Evolutionary conservation across 345 rosid genomes (phyloP).

Genomic region (Stellera chamaejasme): DNA sequence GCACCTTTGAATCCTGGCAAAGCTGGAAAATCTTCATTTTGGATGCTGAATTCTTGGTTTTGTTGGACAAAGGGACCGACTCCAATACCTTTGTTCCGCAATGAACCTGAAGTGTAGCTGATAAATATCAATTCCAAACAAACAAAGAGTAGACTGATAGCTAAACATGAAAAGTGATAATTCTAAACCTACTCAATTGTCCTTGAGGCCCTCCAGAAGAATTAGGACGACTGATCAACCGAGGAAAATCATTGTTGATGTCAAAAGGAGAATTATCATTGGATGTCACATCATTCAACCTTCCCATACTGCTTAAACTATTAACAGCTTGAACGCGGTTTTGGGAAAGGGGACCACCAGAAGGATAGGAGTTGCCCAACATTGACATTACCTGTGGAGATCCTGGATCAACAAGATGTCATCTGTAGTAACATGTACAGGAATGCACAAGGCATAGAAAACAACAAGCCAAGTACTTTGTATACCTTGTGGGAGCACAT

Average conservation of each 20-base stretch:
- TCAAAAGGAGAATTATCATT: slow-evolving; percentile 86
- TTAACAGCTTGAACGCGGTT: slow-evolving; percentile 83
- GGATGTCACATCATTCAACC: slow-evolving; percentile 73
- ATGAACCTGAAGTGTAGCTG: slow-evolving; percentile 48
- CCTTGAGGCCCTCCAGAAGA: slow-evolving; percentile 99
- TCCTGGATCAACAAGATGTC: slow-evolving; percentile 48
- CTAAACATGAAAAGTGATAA: slow-evolving; percentile 2
- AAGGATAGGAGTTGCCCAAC: slow-evolving; percentile 68
- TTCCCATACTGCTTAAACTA: slow-evolving; percentile 76
- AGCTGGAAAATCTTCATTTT: slow-evolving; percentile 99
- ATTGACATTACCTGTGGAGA: slow-evolving; percentile 88
- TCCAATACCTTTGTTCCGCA: slow-evolving; percentile 84
- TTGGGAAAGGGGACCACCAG: slow-evolving; percentile 83
- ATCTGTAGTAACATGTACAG: slow-evolving; percentile 9
- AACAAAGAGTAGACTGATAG: background rate
- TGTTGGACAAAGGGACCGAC: slow-evolving; percentile 86
- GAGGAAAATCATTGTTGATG: slow-evolving; percentile 92
- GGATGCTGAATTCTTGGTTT: slow-evolving; percentile 98
- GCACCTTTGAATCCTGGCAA: slow-evolving; percentile 97
- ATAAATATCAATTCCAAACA: slow-evolving; percentile 10
- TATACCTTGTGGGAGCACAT: slow-evolving; percentile 88
- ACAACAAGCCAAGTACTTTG: background rate
- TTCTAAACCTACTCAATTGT: slow-evolving; percentile 56
- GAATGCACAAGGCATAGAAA: background rate
- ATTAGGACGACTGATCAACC: slow-evolving; percentile 84